Evolutionary conservation across 2,329 filamentous ascomycete genomes (phyloP).

Genomic region (Aspergillus udagawae): DNA sequence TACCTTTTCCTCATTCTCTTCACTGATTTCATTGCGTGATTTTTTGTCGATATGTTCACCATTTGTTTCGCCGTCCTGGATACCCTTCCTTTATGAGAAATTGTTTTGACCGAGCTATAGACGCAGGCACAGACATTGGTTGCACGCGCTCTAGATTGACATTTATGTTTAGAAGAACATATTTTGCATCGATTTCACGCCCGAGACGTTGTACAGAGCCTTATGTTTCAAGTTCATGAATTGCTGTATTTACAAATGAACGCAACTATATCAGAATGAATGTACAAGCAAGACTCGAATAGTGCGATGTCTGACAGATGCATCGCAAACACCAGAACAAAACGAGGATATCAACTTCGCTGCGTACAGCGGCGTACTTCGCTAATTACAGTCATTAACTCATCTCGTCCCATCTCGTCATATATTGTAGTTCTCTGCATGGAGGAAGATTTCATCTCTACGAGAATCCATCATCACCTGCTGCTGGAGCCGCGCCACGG

Average conservation of each 20-base stretch:
- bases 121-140: background rate
- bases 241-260: conserved; percentile 10
- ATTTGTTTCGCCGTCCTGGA: background rate
- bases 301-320: background rate
- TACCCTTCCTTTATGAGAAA: background rate
- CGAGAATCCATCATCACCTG: conserved; percentile 75
- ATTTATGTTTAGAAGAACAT: background rate
- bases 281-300: background rate
- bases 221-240: background rate
- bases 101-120: background rate
- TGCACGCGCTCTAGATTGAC: background rate
- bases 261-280: conserved; percentile 7
- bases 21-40: conserved; percentile 3
- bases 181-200: background rate
- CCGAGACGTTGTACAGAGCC: background rate
- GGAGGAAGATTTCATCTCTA: conserved; percentile 86
- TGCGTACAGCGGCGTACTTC: background rate
- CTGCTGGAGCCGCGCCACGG: conserved; percentile 76
- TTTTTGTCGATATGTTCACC: conserved; percentile 3
- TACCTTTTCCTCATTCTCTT: background rate
- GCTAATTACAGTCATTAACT: background rate
- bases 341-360: background rate
- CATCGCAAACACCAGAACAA: background rate
- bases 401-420: conserved; percentile 41
- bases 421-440: conserved; percentile 92